These are phyloP conservation scores for Globisporangium okanoganense DNA, from an alignment of 352 stramenopile species.

Conservation along the genomic window DNA sequence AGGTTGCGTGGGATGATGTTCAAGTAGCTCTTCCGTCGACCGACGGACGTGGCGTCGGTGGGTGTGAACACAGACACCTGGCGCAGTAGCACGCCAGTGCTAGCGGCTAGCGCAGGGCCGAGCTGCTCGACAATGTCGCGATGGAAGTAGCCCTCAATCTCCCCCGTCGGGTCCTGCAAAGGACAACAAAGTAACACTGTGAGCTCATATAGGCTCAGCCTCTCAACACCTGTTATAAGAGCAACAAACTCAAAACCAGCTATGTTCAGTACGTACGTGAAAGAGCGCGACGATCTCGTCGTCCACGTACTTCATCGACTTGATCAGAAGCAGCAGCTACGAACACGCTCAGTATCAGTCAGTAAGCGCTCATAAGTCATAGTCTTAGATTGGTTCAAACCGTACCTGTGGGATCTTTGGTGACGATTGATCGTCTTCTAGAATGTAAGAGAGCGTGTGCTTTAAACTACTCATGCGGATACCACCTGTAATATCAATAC, in stretches of 20 bases:
- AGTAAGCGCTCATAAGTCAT: neutral
- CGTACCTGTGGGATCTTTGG: slow-evolving; percentile 56
- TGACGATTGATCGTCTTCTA: slow-evolving; percentile 56
- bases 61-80: slow-evolving; percentile 70
- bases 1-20: slow-evolving; percentile 73
- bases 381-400: no score
- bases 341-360: neutral
- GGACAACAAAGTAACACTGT: neutral
- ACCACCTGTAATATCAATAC: slow-evolving; percentile 32
- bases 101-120: slow-evolving; percentile 44
- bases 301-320: slow-evolving; percentile 78
- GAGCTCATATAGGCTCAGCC: neutral
- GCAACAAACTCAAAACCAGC: neutral
- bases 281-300: slow-evolving; percentile 79
- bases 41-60: slow-evolving; percentile 40
- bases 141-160: slow-evolving; percentile 82
- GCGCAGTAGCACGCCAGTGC: slow-evolving; percentile 51
- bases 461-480: slow-evolving; percentile 63
- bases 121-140: slow-evolving; percentile 73
- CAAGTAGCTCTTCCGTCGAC: slow-evolving; percentile 52
- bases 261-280: slow-evolving; percentile 39
- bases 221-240: neutral
- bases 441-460: slow-evolving; percentile 51
- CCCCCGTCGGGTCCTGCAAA: slow-evolving; percentile 66
- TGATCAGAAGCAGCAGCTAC: slow-evolving; percentile 70